Evolutionary conservation across 2,329 filamentous ascomycete species (phyloP).

Genomic region (Fusarium heterosporum): DNA sequence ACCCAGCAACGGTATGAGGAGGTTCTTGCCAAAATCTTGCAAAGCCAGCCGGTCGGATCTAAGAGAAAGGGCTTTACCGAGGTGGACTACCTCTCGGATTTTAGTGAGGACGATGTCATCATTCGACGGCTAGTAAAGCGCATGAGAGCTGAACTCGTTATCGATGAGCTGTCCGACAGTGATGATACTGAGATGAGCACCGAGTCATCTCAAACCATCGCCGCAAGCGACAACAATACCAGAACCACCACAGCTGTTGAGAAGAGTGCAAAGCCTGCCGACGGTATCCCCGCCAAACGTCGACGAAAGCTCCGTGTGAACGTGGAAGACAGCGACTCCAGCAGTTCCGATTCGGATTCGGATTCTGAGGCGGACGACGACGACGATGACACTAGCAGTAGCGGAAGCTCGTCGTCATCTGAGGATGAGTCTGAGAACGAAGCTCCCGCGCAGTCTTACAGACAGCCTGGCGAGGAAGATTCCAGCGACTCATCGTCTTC

Average conservation of each 20-base stretch:
- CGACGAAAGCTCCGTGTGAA: slow-evolving; percentile 64
- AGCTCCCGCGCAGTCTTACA: slow-evolving; percentile 41
- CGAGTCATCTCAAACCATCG: slow-evolving; percentile 48
- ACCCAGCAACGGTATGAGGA: slow-evolving; percentile 66
- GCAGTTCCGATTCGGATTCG: slow-evolving; percentile 52
- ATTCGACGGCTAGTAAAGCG: slow-evolving; percentile 69
- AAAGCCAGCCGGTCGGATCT: slow-evolving; percentile 51
- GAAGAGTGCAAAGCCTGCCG: slow-evolving; percentile 59
- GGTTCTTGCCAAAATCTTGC: slow-evolving; percentile 63
- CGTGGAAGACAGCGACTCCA: slow-evolving; percentile 56
- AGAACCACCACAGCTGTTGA: slow-evolving; percentile 48
- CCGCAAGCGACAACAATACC: slow-evolving; percentile 46
- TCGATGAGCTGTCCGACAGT: slow-evolving; percentile 65
- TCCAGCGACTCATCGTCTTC: slow-evolving; percentile 50
- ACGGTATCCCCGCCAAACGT: slow-evolving; percentile 60
- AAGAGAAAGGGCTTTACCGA: slow-evolving; percentile 66
- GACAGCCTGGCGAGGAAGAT: slow-evolving; percentile 47
- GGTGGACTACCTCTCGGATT: slow-evolving; percentile 62
- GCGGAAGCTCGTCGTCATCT: slow-evolving; percentile 52
- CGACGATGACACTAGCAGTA: slow-evolving; percentile 52
- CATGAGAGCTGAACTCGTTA: slow-evolving; percentile 70
- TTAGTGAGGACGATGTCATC: slow-evolving; percentile 63
- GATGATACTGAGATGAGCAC: slow-evolving; percentile 55
- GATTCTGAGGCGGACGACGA: slow-evolving; percentile 52
- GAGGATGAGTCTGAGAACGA: slow-evolving; percentile 50